Evolutionary conservation across 2,329 filamentous ascomycete genomes (phyloP).

Genomic region (Fusarium poae): DNA sequence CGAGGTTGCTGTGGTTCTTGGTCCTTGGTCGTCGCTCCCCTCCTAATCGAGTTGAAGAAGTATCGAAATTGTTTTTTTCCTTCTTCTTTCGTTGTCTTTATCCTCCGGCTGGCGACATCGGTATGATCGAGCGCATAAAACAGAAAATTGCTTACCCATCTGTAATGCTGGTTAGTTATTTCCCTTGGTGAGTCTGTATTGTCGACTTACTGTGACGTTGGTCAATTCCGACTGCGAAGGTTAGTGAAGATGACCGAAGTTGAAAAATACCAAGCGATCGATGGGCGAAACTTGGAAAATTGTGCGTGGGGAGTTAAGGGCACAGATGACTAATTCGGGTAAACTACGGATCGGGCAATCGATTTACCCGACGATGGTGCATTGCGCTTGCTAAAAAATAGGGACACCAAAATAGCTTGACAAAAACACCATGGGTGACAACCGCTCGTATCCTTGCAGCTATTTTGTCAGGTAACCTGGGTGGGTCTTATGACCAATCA

Average conservation of each 20-base stretch:
- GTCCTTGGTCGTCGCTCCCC: slow-evolving; percentile 19
- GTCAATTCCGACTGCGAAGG: slow-evolving; percentile 60
- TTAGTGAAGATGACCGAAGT: slow-evolving; percentile 57
- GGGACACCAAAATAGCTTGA: too few species aligned
- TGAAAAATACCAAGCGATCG: slow-evolving; percentile 54
- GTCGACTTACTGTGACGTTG: slow-evolving; percentile 64
- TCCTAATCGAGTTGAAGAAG: slow-evolving; percentile 19
- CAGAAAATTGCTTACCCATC: slow-evolving; percentile 70
- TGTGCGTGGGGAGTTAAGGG: too few species aligned
- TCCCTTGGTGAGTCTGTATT: slow-evolving; percentile 49
- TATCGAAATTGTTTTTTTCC: slow-evolving; percentile 39
- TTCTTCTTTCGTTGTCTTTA: slow-evolving; percentile 30
- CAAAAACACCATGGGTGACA: too few species aligned
- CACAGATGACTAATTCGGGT: too few species aligned
- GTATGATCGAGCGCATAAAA: slow-evolving; percentile 40
- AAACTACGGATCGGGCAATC: too few species aligned
- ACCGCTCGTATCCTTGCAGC: too few species aligned
- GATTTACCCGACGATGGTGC: too few species aligned
- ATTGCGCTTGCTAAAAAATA: too few species aligned
- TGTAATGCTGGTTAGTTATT: slow-evolving; percentile 59
- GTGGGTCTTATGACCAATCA: slow-evolving; percentile 45
- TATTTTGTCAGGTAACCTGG: too few species aligned
- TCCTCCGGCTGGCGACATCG: slow-evolving; percentile 47
- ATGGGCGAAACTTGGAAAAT: too few species aligned
- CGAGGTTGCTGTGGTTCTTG: slow-evolving; percentile 1